Conservation (phyloP, 192 early-diverging fungal species). For the Backusella macrospora region DNA sequence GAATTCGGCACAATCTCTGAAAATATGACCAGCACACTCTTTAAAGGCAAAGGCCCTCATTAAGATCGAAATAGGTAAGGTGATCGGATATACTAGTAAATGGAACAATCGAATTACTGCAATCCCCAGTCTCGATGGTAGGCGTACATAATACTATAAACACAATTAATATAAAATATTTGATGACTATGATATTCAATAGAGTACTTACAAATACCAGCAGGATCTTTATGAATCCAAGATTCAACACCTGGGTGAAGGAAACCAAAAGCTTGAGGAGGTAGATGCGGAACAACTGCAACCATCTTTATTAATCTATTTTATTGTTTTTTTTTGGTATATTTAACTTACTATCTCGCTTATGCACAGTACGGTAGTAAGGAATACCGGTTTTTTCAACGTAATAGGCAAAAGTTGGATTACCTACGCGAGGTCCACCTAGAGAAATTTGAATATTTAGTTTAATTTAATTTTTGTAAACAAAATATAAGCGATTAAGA, state of each 20-base stretch:
- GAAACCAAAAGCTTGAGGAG: conserved; percentile 25
- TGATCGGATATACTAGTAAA: conserved; percentile 28
- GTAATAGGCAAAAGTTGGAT: conserved; percentile 31
- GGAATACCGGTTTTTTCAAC: conserved; percentile 23
- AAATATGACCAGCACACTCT: background rate
- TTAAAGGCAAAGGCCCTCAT: conserved; percentile 11
- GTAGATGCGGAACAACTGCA: conserved; percentile 34
- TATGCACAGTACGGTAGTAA: conserved; percentile 26
- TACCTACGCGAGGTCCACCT: conserved; percentile 34
- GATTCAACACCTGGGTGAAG: conserved; percentile 33
- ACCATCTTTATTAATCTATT: background rate
- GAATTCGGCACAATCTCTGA: background rate
- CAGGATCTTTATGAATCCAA: conserved; percentile 25
- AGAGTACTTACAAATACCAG: conserved; percentile 20
- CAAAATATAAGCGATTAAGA: background rate
- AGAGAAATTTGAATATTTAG: background rate
- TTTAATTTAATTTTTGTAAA: background rate
- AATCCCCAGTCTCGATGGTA: conserved; percentile 19
- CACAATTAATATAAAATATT: background rate
- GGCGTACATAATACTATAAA: conserved; percentile 22
- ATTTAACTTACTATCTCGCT: conserved; percentile 34
- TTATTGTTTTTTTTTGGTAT: background rate
- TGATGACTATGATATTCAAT: background rate
- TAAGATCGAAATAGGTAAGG: conserved; percentile 19
- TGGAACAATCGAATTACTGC: conserved; percentile 29